Evolutionary conservation across 2,329 filamentous ascomycete genomes (phyloP).

Genomic region (Exophiala lecanii-corni): DNA sequence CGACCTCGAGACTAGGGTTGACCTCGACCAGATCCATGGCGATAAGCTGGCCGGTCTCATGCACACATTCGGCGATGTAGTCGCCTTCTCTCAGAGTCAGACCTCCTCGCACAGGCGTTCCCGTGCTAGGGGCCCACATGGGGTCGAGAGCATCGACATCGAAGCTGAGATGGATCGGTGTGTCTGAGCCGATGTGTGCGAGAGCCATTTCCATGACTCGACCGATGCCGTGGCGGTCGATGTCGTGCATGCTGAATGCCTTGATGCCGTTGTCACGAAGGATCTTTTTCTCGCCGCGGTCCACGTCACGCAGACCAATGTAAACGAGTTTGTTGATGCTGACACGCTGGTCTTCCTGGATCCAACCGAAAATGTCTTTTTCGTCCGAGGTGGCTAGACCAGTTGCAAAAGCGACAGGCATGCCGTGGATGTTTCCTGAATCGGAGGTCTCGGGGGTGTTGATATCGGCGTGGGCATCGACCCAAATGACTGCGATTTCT

Average conservation of each 20-base stretch:
- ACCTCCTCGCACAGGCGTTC: constrained; percentile 88
- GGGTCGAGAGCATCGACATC: constrained; percentile 96
- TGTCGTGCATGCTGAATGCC: constrained; percentile 97
- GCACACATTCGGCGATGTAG: constrained; percentile 87
- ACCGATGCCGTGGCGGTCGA: constrained; percentile 92
- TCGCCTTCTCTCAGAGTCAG: constrained; percentile 92
- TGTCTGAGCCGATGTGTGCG: constrained; percentile 88
- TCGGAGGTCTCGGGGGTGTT: constrained; percentile 88
- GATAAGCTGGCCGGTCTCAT: constrained; percentile 71
- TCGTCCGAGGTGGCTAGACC: constrained; percentile 73
- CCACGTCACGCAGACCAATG: constrained; percentile 90
- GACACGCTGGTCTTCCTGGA: constrained; percentile 55
- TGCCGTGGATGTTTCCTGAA: constrained; percentile 94
- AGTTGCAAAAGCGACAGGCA: constrained; percentile 90
- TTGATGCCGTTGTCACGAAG: constrained; percentile 84
- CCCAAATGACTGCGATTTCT: constrained; percentile 95
- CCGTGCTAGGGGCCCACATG: constrained; percentile 92
- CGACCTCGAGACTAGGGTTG: constrained; percentile 65
- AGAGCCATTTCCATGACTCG: constrained; percentile 98
- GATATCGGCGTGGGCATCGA: constrained; percentile 96
- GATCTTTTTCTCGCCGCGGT: constrained; percentile 89
- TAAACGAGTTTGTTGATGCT: constrained; percentile 87
- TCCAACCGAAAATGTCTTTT: constrained; percentile 84
- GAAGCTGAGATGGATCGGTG: constrained; percentile 94
- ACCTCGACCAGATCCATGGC: constrained; percentile 81